Evolutionary conservation across 352 stramenopile species (phyloP), one percentile per base, ranked within the genome.

Genomic region (Globisporangium solare): DNA sequence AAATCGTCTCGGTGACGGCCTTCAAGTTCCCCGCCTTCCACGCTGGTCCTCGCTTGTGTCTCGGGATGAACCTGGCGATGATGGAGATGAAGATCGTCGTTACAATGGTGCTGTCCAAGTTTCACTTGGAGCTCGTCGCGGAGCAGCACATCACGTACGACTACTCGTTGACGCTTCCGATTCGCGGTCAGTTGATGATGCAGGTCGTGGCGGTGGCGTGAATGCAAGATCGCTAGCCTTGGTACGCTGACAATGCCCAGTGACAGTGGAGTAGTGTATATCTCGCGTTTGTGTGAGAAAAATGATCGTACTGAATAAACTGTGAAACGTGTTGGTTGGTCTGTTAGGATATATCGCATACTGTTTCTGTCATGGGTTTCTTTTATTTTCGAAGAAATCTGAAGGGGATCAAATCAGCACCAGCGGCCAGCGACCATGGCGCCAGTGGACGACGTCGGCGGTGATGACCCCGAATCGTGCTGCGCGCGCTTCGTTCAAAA

Each of bases 1-100:
- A 54, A 31, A 24, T 70, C 24, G 21, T 50, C 2, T 53, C 51
- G 14, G 58, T 77, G 41, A 76, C 67, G n/a, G 39, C 56, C 12
- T 82, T 70, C 63, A 71, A 74, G 47, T 88, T 86, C 50, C 69
- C 60, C 20, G 57, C 54, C 4, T 86, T 88, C 54, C 65, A 79
- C 31, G 66, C 61, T 8, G 74, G 78, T 1, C 67, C 67, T 0
- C 71, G 75, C 22, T 43, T 62, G 27, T 87, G 76, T 49, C 51
- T 89, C 21, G 74, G 78, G 2, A 65, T 69, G 66, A 73, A 72
- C n/a, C 68, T 79, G 41, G 68, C 65, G 0, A 66, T 79, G 52
- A 64, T 64, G 43, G 64, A 77, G 58, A 75, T 76, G 20, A 80
- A 80, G 50, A 79, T 74, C 51, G 63, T 66, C 3, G 56, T 63